phyloP scores from a whole-genome alignment of 2,329 filamentous ascomycete genomes.

The Calonectria honghensis region DNA sequence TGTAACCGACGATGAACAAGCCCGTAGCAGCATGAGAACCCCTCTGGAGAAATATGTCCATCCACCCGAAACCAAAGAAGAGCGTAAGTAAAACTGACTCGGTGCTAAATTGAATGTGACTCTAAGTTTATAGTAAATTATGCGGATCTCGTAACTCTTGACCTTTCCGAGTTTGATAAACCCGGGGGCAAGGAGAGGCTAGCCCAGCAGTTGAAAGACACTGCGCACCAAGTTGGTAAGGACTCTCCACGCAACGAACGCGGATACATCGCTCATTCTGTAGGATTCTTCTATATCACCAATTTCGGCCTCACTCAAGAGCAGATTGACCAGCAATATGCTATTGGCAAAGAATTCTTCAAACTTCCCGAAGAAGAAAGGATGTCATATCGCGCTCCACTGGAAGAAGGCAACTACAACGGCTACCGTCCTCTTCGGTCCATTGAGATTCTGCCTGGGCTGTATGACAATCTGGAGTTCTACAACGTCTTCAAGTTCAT shows the following conservation, averaged over 20 bases:
- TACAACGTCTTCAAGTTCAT: too few species aligned
- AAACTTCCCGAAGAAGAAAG: too few species aligned
- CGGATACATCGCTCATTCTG: constrained; percentile 56
- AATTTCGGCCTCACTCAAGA: too few species aligned
- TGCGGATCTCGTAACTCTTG: constrained; percentile 54
- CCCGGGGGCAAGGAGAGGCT: constrained; percentile 56
- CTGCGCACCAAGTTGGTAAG: constrained; percentile 14
- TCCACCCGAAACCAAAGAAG: not conserved
- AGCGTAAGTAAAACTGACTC: not conserved
- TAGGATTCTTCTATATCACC: too few species aligned
- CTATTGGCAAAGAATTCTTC: too few species aligned
- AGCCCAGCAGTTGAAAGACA: constrained; percentile 49
- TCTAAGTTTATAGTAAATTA: not conserved
- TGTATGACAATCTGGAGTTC: too few species aligned
- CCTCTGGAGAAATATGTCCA: constrained; percentile 7
- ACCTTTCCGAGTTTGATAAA: constrained; percentile 58
- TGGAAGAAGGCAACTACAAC: too few species aligned
- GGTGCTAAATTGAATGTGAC: not conserved
- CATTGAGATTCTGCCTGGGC: too few species aligned
- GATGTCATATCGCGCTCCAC: too few species aligned
- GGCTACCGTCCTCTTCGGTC: too few species aligned
- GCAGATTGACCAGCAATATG: too few species aligned
- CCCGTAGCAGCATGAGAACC: not conserved
- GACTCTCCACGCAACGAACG: too few species aligned
- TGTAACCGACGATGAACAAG: not conserved